Evolutionary conservation across 208 protist genomes (phyloP), one percentile per base, ranked within the genome.

Genomic region (Trypanosoma vivax): DNA sequence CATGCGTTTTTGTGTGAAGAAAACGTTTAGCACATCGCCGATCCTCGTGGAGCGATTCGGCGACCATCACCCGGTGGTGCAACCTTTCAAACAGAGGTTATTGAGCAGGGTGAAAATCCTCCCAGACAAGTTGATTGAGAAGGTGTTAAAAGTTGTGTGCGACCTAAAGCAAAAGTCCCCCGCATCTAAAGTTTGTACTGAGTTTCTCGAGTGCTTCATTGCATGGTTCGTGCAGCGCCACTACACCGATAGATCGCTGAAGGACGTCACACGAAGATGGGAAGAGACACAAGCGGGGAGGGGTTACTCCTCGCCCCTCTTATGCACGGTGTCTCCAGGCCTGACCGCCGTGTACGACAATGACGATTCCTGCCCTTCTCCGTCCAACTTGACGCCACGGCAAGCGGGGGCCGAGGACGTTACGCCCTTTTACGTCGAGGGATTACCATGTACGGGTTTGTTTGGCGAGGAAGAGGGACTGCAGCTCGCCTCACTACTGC

Each of bases 1-100:
- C 43, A 63, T 56, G 5, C 71, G 73, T 7, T 28, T 88, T 18
- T 11, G 47, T 5, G 62, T 88, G 23, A 29, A 57, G 42, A 91
- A 91, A 62, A 73, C 66, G 24, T 71, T 91, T 48, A 63, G 48
- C 11, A 61, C 59, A 13, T 77, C 53, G 16, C 79, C 75, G 16
- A 70, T 88, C 53, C 37, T 81, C 14, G 52, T 91, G 3, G 79
- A 86, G 56, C 68, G 76, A 50, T 61, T 68, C 46, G 49, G 53
- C 9, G 55, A 57, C 13, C 50, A 47, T 33, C 58, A 51, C 13
- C 47, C 29, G 5, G 47, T 70, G 3, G 52, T 65, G 1, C 67
- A 69, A n/a, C 83, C 70, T 6, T 91, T 91, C 57, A 54, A 50
- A 21, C 73, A 70, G 37, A 10, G 31, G 18, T 35, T 83, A 9